Percentiles rank a stretch among this genome's conserved stretches.
phyloP scores from a whole-genome alignment of 345 rosid genomes.

The Acer yangbiense region DNA sequence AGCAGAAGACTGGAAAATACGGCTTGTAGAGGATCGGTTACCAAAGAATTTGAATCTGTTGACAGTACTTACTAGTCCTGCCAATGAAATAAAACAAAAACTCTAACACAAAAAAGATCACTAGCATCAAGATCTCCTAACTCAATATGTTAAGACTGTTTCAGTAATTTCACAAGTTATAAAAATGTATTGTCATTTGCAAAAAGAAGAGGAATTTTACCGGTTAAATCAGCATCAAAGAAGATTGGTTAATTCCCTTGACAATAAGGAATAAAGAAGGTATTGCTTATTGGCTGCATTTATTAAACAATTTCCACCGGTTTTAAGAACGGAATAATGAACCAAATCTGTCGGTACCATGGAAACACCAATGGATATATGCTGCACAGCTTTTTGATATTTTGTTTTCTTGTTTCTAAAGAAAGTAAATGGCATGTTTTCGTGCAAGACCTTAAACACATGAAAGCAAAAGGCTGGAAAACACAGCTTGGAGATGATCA shows the following conservation, averaged over 20 bases:
- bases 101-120: neutral
- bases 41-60: neutral
- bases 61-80: neutral
- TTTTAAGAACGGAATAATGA: neutral
- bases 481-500: neutral
- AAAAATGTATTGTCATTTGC: too few relatives aligned
- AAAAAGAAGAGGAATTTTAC: too few relatives aligned
- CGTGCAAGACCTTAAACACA: neutral
- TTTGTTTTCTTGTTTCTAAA: too few relatives aligned
- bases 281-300: neutral
- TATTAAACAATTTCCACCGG: neutral
- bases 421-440: too few relatives aligned
- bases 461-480: neutral
- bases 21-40: neutral
- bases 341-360: neutral
- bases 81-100: neutral
- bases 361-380: neutral
- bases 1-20: neutral
- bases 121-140: neutral
- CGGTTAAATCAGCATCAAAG: too few relatives aligned
- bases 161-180: neutral
- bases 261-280: neutral
- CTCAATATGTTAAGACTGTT: neutral
- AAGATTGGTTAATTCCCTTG: neutral
- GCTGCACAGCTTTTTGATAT: too few relatives aligned